Evolutionary conservation across 2,329 filamentous ascomycete genomes (phyloP), one percentile per base, ranked within the genome.

Genomic region (Alternaria alternata): DNA sequence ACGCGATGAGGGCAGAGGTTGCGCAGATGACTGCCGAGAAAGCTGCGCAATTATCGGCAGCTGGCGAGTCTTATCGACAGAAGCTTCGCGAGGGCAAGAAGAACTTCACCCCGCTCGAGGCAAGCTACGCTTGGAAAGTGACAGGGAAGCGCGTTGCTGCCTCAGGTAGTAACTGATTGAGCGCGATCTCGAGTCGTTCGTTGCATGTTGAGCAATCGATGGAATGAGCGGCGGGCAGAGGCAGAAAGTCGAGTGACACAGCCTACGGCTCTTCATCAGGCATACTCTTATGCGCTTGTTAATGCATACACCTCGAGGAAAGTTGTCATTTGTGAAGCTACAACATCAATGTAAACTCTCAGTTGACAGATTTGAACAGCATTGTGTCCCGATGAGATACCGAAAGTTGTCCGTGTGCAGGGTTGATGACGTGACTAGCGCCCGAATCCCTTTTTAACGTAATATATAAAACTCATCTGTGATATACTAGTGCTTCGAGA

Each of bases 21-120:
- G 20, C 30, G 24, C 22, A 38, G 11, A 26, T 38, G 7, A 43
- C 26, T 14, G 54, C 26, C 7, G 36, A 56, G 22, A 30, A 49
- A 36, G 36, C 34, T 3, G 46, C 36, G 8, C 16, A 48, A 34
- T 22, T 39, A 4, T 30, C 38, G 44, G 54, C 24, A 6, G 54
- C 44, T 51, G 44, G 44, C n/a, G 44, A 32, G 18, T 56, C 54
- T 12, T 56, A 56, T 11, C 44, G 54, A n/a, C 26, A 51, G 41
- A 56, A 56, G 36, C 26, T 34, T 9, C 36, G 36, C 14, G 28
- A 56, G 34, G 54, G 54, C 5, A 41, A 30, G 24, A 56, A 56
- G 36, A 32, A 47, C 6, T 56, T 46, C 2, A 56, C 54, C 6
- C 22, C 38, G 1, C 26, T 41, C 11, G 54, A 56, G 26, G 54